Evolutionary conservation across 129 eudicot species (phyloP).

Genomic region (Saussurea involucrata): DNA sequence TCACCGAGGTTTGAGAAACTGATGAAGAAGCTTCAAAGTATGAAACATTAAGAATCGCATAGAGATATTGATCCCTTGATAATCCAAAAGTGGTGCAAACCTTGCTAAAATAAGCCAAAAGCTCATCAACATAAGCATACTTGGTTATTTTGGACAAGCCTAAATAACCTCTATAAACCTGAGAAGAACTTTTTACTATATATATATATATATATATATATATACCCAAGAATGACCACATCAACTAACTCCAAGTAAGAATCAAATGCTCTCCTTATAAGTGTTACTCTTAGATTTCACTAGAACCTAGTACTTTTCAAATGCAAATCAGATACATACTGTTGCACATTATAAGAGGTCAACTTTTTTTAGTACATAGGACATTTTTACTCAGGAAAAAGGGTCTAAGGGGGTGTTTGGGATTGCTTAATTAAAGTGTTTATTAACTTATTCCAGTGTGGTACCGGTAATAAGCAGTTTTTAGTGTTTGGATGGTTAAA

Average conservation of each 20-base stretch:
- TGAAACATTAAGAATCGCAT: background rate
- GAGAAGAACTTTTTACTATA: background rate
- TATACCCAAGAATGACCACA: background rate
- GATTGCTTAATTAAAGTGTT: too few species aligned
- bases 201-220: too few species aligned
- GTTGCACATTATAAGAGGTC: too few species aligned
- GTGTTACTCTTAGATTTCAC: too few species aligned
- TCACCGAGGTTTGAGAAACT: background rate
- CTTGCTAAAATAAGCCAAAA: background rate
- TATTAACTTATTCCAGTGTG: too few species aligned
- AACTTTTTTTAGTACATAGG: too few species aligned
- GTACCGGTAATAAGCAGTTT: too few species aligned
- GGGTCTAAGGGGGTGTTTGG: too few species aligned
- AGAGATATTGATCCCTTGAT: background rate
- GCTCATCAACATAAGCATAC: background rate
- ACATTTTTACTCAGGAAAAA: too few species aligned
- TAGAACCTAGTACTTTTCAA: too few species aligned
- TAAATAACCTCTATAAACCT: background rate
- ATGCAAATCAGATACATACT: background rate
- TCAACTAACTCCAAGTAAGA: background rate
- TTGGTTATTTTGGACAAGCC: background rate
- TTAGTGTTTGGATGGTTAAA: too few species aligned
- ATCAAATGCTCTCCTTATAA: background rate
- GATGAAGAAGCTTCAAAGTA: background rate
- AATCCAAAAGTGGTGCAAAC: background rate